Evolutionary conservation across 2,329 filamentous ascomycete genomes (phyloP).

Genomic region (Cyphellophora attinorum): DNA sequence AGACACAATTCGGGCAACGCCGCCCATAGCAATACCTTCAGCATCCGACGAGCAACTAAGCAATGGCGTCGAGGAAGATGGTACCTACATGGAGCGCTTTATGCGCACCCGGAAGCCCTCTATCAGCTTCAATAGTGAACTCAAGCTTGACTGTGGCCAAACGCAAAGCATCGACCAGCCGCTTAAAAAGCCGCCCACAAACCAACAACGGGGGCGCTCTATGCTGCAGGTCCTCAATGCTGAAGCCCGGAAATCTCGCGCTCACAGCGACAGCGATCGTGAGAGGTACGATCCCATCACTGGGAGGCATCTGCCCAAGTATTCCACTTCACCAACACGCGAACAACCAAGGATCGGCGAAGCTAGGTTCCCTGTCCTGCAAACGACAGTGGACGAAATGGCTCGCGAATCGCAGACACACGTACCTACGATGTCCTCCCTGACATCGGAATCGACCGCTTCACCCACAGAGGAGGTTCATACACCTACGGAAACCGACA

Average conservation of each 20-base stretch:
- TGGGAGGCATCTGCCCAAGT: slow-evolving; percentile 13
- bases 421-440: slow-evolving; percentile 8
- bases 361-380: slow-evolving; percentile 17
- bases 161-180: slow-evolving; percentile 29
- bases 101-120: slow-evolving; percentile 30
- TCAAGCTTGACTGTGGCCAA: slow-evolving; percentile 30
- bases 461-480: slow-evolving; percentile 14
- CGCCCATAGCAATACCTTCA: slow-evolving; percentile 36
- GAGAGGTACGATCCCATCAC: slow-evolving; percentile 17
- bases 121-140: slow-evolving; percentile 32
- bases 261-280: slow-evolving; percentile 18
- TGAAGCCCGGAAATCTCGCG: slow-evolving; percentile 6
- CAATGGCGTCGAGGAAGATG: slow-evolving; percentile 17
- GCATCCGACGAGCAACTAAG: slow-evolving; percentile 22
- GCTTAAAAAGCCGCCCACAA: slow-evolving; percentile 23
- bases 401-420: slow-evolving; percentile 15
- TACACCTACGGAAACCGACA: slow-evolving; percentile 11
- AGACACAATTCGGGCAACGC: slow-evolving; percentile 24
- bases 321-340: slow-evolving; percentile 13
- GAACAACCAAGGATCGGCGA: slow-evolving; percentile 17
- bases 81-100: slow-evolving; percentile 25
- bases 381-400: slow-evolving; percentile 19
- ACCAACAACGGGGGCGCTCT: slow-evolving; percentile 13
- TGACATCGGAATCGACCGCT: slow-evolving; percentile 15
- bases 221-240: slow-evolving; percentile 11